Conservation (phyloP, 208 protist genomes). For the Leishmania aethiopica region DNA sequence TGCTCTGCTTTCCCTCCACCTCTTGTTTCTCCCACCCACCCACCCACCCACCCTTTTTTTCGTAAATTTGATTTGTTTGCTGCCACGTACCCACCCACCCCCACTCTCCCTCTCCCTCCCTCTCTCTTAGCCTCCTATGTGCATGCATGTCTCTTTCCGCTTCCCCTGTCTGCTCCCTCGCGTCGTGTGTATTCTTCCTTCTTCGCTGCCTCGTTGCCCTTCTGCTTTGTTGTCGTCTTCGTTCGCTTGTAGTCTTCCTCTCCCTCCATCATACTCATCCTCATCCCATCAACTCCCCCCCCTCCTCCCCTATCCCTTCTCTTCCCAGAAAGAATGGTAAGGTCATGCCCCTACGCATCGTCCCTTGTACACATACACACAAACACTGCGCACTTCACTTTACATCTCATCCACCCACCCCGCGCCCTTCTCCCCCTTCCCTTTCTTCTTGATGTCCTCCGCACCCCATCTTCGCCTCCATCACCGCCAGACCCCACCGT, state of each 20-base stretch:
- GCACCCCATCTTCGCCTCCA: neutral
- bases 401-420: neutral
- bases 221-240: neutral
- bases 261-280: neutral
- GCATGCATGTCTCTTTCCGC: neutral
- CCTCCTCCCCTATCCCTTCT: neutral
- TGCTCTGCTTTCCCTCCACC: neutral
- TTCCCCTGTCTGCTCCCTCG: neutral
- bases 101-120: too few species aligned
- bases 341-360: too few species aligned
- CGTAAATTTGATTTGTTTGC: too few species aligned
- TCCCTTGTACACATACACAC: neutral
- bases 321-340: neutral
- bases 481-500: neutral
- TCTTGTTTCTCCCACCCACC: neutral
- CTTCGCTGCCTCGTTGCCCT: neutral
- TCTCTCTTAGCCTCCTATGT: neutral
- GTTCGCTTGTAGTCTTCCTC: neutral
- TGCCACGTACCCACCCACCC: too few species aligned
- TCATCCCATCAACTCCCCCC: neutral
- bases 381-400: neutral
- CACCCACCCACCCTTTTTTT: neutral
- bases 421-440: neutral
- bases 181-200: neutral
- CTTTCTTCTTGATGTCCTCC: neutral